phyloP scores from a whole-genome alignment of 2,329 filamentous ascomycete genomes.

The Tothia fuscella region DNA sequence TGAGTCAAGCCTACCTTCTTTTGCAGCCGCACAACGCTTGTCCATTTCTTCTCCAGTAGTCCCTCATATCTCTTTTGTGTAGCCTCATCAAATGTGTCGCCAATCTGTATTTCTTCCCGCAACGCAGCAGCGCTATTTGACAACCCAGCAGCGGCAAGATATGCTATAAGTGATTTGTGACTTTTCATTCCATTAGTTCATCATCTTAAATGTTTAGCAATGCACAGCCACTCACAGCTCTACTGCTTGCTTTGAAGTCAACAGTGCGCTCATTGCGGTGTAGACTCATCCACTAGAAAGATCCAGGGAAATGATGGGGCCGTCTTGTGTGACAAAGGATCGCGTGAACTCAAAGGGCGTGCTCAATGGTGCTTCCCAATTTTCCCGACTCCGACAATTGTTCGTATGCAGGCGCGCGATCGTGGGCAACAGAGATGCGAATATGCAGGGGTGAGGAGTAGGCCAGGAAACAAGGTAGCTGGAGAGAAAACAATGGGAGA shows the following conservation, averaged over 20 bases:
- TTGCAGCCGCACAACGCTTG: constrained; percentile 82
- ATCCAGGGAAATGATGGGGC: too few relatives aligned
- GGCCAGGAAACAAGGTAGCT: too few relatives aligned
- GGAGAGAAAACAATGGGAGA: too few relatives aligned
- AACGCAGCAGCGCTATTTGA: constrained; percentile 57
- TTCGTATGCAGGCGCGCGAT: too few relatives aligned
- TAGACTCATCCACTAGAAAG: constrained; percentile 11
- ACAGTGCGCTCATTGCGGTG: constrained; percentile 7
- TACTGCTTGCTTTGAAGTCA: constrained; percentile 72
- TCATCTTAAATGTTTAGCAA: constrained; percentile 1
- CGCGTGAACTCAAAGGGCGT: too few relatives aligned
- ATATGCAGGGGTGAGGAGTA: too few relatives aligned
- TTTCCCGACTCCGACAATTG: too few relatives aligned
- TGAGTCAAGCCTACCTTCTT: constrained; percentile 58
- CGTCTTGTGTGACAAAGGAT: too few relatives aligned
- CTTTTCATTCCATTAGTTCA: constrained; percentile 32
- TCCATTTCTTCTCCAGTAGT: constrained; percentile 96
- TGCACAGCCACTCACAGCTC: constrained; percentile 70
- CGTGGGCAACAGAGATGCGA: too few relatives aligned
- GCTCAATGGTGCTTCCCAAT: too few relatives aligned
- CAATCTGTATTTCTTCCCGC: constrained; percentile 63
- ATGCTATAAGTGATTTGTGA: constrained; percentile 89
- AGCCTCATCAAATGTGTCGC: constrained; percentile 61
- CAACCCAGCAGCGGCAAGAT: constrained; percentile 64
- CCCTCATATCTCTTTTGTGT: constrained; percentile 92